These are phyloP conservation scores for Mycothermus thermophilus DNA, from an alignment of 495 filamentous ascomycete species.

Conservation along the genomic window DNA sequence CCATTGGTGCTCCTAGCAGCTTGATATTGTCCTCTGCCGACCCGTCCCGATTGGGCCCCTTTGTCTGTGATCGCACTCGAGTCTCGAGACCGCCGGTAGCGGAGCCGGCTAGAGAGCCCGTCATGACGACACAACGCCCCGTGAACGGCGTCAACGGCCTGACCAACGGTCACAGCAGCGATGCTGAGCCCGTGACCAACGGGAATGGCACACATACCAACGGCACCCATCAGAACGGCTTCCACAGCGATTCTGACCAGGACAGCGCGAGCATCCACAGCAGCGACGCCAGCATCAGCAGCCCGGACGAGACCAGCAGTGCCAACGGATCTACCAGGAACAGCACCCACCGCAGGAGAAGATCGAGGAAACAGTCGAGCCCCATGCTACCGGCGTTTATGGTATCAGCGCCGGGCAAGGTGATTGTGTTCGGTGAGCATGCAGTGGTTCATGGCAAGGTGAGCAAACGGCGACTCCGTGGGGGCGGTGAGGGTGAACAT, in stretches of 20 bases:
- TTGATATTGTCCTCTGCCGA: constrained; percentile 7
- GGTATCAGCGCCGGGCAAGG: constrained; percentile 94
- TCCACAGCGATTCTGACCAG: constrained; percentile 14
- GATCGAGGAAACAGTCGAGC: constrained; percentile 35
- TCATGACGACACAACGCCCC: constrained; percentile 14
- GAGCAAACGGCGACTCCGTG: constrained; percentile 1
- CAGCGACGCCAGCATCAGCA: constrained; percentile 10
- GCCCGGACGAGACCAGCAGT: constrained; percentile 4
- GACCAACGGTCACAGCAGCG: constrained; percentile 7
- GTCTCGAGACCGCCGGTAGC: not conserved
- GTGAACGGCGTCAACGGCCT: constrained; percentile 9
- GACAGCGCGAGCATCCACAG: constrained; percentile 9
- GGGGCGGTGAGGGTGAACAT: no score
- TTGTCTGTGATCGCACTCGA: not conserved
- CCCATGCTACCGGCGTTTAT: constrained; percentile 77
- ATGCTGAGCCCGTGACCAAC: no score
- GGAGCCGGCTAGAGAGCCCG: no score
- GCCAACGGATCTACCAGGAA: constrained; percentile 7
- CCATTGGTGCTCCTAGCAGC: constrained; percentile 1
- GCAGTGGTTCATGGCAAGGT: constrained; percentile 92
- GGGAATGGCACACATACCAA: no score
- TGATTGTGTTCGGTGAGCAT: constrained; percentile 95
- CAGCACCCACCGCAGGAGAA: constrained; percentile 15
- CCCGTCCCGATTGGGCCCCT: not conserved
- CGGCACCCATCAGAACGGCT: no score